Base-by-base conservation (phyloP, 169 alveolate genomes). In the Plasmodium gonderi region DNA sequence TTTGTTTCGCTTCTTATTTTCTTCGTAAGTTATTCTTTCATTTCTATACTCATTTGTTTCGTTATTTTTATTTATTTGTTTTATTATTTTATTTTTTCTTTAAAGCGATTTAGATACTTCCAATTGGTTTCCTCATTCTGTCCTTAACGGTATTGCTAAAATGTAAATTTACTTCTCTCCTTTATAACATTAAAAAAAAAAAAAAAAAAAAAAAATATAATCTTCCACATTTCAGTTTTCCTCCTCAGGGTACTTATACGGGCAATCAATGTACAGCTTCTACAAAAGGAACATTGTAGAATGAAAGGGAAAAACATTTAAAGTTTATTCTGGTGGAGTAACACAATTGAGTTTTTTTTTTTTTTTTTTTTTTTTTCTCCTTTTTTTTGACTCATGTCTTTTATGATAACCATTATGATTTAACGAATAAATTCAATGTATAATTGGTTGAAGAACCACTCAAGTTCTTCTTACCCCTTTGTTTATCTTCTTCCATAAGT, bases 221-320 rank as follows among this genome's bases (percentile, higher is more conserved):
- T 72, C 45, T 14, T 72, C 17, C 51, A n/a, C 33, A 7, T 54
- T 80, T 40, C 77, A 69, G 36, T 87, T 33, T 72, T 72, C 93
- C 29, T 87, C 93, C 68, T 72, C 92, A 7, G 93, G 93, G 68
- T 87, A 87, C 33, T 45, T 87, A 40, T 87, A 87, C 5, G 93
- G 93, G 36, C 93, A 87, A 44, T 87, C 93, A 49, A 87, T 87
- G 49, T 87, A 87, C 23, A 87, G 51, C 68, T 87, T 87, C 93
- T 87, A 60, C 36, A 29, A 72, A 80, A 11, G 72, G 17, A 26
- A 81, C 14, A n/a, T 47, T 26, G 40, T 6, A 33, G 14, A 75
- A 23, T 42, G 44, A 75, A 14, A 75, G 6, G 69, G 11, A 75
- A 14, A 6, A 17, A 42, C 17, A 74, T 40, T 38, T 40, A 38